Evolutionary conservation across 1,139 yeast genomes (phyloP), one percentile per base, ranked within the genome.

Genomic region (Nakaseomyces nivariensis): DNA sequence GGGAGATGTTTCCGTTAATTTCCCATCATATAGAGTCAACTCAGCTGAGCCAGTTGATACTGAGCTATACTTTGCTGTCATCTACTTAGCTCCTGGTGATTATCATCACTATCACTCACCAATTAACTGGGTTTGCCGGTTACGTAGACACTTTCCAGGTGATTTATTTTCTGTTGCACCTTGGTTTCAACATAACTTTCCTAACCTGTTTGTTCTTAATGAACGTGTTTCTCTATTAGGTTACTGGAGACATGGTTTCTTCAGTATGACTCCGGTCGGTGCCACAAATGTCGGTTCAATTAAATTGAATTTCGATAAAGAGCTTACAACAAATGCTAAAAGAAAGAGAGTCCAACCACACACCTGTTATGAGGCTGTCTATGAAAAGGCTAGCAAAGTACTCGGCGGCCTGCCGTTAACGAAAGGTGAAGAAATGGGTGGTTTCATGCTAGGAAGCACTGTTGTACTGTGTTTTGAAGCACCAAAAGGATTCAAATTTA

Each of bases 231-330:
- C 97, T 0, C 72, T 94, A 47, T 76, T 94, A 53, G 99, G 99
- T 2, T 82, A 87, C 61, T 94, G 98, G 97, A 86, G 86, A 64
- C 78, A 92, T 67, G 99, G 99, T 0, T 94, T 94, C 64, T 92
- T 92, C 71, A 85, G 95, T 55, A 94, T 94, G 99, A 90, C 96
- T 2, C 97, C 98, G 0, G 98, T 94, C 9, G 99, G 99, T 27
- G 99, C 99, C 31, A 94, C 98, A 5, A 94, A 94, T 67, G 99
- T 94, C 38, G 99, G 99, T 22, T 85, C 95, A 60, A 92, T 94
- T 57, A 81, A 85, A 52, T 78, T 94, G 56, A 88, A 90, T 64
- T 94, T 94, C 62, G 99, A 94, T 69, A 84, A 85, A 68, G 92
- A 88, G 62, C 76, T 94, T 61, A 79, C 83, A 50, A 94, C 98